Evolutionary conservation across 306 rosid species (phyloP), one percentile per base, ranked within the genome.

Genomic region (Lotus japonicus): DNA sequence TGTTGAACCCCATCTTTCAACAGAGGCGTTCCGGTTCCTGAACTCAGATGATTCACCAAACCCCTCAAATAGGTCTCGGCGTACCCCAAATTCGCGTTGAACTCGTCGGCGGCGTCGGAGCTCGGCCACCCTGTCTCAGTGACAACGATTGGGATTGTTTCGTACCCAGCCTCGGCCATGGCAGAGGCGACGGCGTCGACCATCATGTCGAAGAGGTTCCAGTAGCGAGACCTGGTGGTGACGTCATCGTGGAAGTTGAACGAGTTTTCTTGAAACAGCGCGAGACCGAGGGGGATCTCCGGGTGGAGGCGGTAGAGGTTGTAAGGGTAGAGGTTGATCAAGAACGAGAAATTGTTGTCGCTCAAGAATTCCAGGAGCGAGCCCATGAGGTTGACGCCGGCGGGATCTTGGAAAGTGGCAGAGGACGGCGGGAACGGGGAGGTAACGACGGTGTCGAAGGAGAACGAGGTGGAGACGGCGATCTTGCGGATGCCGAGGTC

Each of bases 121-220:
- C 88, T 88, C 5, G 96, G 98, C 98, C 98, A 92, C 11, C 97
- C 97, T 0, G 98, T 90, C 77, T 90, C 98, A 0, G 96, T 80
- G 5, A 92, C 98, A 0, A 90, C 18, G 3, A 92, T 7, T 2
- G 91, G 96, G 2, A 92, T 71, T 1, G 70, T 77, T 74, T 77
- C 85, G 66, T 84, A 73, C 0, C 97, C 98, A 0, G 84, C 82
- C 44, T 80, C 73, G 0, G 86, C 85, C 87, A 90, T 87, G 2
- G 98, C 90, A 9, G 78, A 64, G 2, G 82, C 67, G 36, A 86
- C 90, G 0, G 94, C 90, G 14, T 89, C 97, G 0, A 88, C 82
- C 98, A 92, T 92, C 61, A 87, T 70, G 18, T 90, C 98, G 49
- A 90, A 92, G 9, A 92, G 88, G 54, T 90, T 92, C 52, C 79